Base-by-base conservation (phyloP, 1,284 basidiomycete genomes). In the Acaromyces ingoldii region DNA sequence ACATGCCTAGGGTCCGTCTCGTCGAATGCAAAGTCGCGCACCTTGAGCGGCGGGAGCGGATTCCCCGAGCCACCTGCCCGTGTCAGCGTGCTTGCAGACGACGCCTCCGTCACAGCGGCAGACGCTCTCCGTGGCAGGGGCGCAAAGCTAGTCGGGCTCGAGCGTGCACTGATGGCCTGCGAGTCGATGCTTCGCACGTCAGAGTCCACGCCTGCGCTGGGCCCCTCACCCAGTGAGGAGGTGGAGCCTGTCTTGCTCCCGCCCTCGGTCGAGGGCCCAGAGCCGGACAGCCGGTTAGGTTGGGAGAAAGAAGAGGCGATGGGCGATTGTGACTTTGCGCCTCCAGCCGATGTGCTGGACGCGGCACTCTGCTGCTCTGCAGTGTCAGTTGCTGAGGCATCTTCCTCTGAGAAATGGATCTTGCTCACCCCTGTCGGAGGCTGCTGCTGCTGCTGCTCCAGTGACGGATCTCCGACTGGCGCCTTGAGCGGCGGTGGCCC, bases 11-110 rank as follows among this genome's bases (percentile, higher is more conserved):
- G 52, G 40, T 61, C 58, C 13, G 25, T n/a, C 25, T 46, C 52
- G 4, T 44, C 28, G 28, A 55, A 61, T 9, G 51, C 58, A 45
- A 58, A 61, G 44, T 61, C 58, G 13, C 57, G 40, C 5, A 60
- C 39, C 30, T 57, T 52, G 26, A 59, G 21, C 4, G 49, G 49
- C 15, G 33, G 9, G 10, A 49, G 10, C 11, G 22, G 1, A n/a
- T 21, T 15, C 22, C 44, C 28, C n/a, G n/a, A n/a, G n/a, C 26
- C 39, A 11, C 15, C 17, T 29, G 4, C 17, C 17, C 15, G 22
- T 45, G 42, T 13, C 39, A 17, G 13, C 15, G 39, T 13, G n/a
- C 13, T 42, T 26, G 15, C 28, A 5, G 22, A 24, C 22, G 26
- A 29, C 11, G 22, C 13, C 30, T 37, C 36, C 24, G 36, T n/a